phyloP scores from a whole-genome alignment of 2,329 filamentous ascomycete species.

The Pseudogymnoascus sp. region DNA sequence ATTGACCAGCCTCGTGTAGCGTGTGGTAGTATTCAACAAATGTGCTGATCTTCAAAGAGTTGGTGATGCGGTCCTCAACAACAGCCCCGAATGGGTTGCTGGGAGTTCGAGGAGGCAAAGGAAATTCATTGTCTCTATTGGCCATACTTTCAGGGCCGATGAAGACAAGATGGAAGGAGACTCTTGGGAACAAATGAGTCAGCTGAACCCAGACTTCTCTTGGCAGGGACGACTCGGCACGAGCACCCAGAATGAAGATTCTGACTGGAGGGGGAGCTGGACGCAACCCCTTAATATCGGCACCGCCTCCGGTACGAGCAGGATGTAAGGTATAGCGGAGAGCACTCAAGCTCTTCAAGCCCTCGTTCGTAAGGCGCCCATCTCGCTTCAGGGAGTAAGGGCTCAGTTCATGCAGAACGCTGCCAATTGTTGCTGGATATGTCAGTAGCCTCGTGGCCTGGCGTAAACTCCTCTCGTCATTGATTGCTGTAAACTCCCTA shows the following conservation, averaged over 20 bases:
- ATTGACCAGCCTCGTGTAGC: slow-evolving; percentile 81
- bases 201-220: slow-evolving; percentile 91
- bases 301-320: slow-evolving; percentile 66
- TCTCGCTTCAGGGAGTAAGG: slow-evolving; percentile 75
- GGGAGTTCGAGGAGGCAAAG: slow-evolving; percentile 75
- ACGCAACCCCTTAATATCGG: slow-evolving; percentile 68
- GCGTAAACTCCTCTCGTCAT: slow-evolving; percentile 81
- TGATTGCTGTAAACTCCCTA: slow-evolving; percentile 81
- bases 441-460: slow-evolving; percentile 90
- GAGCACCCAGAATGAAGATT: slow-evolving; percentile 86
- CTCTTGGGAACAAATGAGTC: slow-evolving; percentile 86
- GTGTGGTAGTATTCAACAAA: slow-evolving; percentile 98
- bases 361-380: slow-evolving; percentile 74
- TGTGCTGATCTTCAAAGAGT: slow-evolving; percentile 91
- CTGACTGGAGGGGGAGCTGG: slow-evolving; percentile 81
- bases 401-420: slow-evolving; percentile 86
- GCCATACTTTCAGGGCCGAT: slow-evolving; percentile 95
- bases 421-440: slow-evolving; percentile 86
- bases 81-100: slow-evolving; percentile 89
- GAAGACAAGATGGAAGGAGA: slow-evolving; percentile 85
- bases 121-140: slow-evolving; percentile 88
- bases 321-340: slow-evolving; percentile 91
- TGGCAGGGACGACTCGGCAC: slow-evolving; percentile 93
- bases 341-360: slow-evolving; percentile 86
- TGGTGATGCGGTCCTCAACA: slow-evolving; percentile 81